Percentiles rank a stretch among this genome's conserved stretches.
Conservation (phyloP, 73 alveolate species). For the Tetrahymena malaccensis region DNA sequence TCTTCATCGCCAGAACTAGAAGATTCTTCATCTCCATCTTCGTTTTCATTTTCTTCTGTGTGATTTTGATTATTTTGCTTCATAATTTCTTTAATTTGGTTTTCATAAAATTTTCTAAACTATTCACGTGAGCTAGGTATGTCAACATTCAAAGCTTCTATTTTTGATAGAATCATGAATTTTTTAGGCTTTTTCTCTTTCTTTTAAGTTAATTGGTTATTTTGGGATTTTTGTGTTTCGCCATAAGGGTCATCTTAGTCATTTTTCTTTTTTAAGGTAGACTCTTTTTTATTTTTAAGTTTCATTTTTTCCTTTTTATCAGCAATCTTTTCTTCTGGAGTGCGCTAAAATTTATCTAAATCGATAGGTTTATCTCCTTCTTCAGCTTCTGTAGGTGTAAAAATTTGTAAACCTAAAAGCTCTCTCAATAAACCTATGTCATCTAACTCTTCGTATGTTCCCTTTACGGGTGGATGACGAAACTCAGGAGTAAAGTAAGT, state of each 20-base stretch:
- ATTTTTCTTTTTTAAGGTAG: not conserved
- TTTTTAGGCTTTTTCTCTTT: slow-evolving; percentile 34
- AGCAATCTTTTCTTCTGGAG: slow-evolving; percentile 23
- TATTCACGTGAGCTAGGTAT: slow-evolving; percentile 34
- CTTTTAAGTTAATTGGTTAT: not conserved
- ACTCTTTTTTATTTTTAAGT: not conserved
- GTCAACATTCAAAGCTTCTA: slow-evolving; percentile 33
- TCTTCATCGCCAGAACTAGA: slow-evolving; percentile 10
- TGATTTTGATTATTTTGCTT: slow-evolving; percentile 4
- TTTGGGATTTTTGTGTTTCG: not conserved
- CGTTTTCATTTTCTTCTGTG: slow-evolving; percentile 2
- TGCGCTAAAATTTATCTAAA: slow-evolving; percentile 29
- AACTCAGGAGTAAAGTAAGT: slow-evolving; percentile 53
- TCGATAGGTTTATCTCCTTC: slow-evolving; percentile 31
- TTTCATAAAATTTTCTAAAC: slow-evolving; percentile 19
- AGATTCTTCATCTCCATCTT: not conserved
- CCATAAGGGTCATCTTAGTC: not conserved
- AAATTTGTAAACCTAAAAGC: slow-evolving; percentile 36
- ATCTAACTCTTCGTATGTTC: slow-evolving; percentile 46
- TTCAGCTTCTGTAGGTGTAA: slow-evolving; percentile 26
- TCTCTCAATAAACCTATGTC: slow-evolving; percentile 56
- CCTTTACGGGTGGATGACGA: slow-evolving; percentile 65
- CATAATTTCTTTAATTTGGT: slow-evolving; percentile 27
- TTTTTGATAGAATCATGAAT: slow-evolving; percentile 5
- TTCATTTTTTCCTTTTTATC: slow-evolving; percentile 14